Percentiles rank a stretch among this genome's conserved stretches.
These are phyloP conservation scores for Russula sp. DNA, from an alignment of 768 basidiomycete species.

Conservation along the genomic window DNA sequence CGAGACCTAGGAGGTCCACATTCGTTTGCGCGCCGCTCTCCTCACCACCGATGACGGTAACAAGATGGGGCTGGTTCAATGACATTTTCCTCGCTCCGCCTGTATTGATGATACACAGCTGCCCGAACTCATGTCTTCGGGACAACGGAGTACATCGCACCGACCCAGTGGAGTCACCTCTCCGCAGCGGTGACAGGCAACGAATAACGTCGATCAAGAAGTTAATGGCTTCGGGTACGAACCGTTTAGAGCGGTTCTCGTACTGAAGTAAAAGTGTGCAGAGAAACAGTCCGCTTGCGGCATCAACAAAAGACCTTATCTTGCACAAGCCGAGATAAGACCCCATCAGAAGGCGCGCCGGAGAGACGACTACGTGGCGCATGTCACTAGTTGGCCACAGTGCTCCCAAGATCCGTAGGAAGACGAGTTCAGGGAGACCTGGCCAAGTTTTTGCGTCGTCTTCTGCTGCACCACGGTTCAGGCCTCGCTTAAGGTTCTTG, in stretches of 20 bases:
- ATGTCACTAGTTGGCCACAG: constrained; percentile 96
- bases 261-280: constrained; percentile 83
- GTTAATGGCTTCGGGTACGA: constrained; percentile 86
- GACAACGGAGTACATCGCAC: constrained; percentile 70
- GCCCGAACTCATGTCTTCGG: constrained; percentile 61
- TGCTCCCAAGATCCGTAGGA: constrained; percentile 75
- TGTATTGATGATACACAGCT: constrained; percentile 40
- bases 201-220: constrained; percentile 71
- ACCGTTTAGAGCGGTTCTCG: constrained; percentile 77
- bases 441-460: constrained; percentile 82
- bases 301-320: constrained; percentile 68
- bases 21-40: constrained; percentile 61
- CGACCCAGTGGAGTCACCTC: constrained; percentile 43
- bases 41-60: constrained; percentile 40
- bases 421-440: constrained; percentile 70
- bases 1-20: constrained; percentile 61
- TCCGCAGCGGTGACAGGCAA: constrained; percentile 70
- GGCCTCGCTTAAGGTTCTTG: constrained; percentile 84
- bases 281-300: constrained; percentile 85
- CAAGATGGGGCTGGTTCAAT: constrained; percentile 48
- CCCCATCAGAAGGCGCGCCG: constrained; percentile 83
- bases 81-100: constrained; percentile 44
- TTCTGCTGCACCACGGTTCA: constrained; percentile 63
- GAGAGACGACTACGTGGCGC: constrained; percentile 84
- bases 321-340: constrained; percentile 86